These are phyloP conservation scores for Perkinsela sp. DNA, from an alignment of 208 protist genomes.

Conservation along the genomic window DNA sequence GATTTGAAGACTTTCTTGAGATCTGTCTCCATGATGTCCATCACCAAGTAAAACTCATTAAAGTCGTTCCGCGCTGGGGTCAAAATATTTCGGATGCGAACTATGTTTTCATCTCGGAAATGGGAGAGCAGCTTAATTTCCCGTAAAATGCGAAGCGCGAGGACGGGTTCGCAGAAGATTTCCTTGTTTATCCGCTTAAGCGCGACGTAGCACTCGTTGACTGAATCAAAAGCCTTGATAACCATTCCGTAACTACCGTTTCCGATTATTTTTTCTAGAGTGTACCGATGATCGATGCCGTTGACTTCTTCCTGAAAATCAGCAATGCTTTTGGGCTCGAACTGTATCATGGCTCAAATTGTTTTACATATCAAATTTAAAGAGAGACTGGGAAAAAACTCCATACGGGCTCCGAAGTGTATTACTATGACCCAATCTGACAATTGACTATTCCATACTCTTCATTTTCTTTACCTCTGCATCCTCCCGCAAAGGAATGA, in stretches of 20 bases:
- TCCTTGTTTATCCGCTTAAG: constrained; percentile 80
- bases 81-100: constrained; percentile 50
- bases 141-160: constrained; percentile 70
- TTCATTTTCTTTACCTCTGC: constrained; percentile 11
- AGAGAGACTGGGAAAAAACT: neutral
- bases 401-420: neutral
- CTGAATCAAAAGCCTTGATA: constrained; percentile 30
- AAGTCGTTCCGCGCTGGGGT: constrained; percentile 31
- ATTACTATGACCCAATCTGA: too few species aligned
- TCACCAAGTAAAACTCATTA: constrained; percentile 72
- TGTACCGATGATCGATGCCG: constrained; percentile 41
- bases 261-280: constrained; percentile 56
- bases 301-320: constrained; percentile 47
- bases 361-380: neutral
- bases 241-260: constrained; percentile 65
- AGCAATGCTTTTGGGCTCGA: constrained; percentile 6
- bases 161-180: constrained; percentile 63
- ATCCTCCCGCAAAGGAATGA: constrained; percentile 46
- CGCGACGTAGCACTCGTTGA: constrained; percentile 35
- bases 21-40: constrained; percentile 85
- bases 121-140: constrained; percentile 72
- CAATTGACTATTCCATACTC: neutral
- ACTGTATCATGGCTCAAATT: neutral
- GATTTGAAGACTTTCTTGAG: constrained; percentile 71
- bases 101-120: constrained; percentile 67